These are phyloP conservation scores for Suillus bovinus DNA, from an alignment of 768 basidiomycete species.

Conservation along the genomic window DNA sequence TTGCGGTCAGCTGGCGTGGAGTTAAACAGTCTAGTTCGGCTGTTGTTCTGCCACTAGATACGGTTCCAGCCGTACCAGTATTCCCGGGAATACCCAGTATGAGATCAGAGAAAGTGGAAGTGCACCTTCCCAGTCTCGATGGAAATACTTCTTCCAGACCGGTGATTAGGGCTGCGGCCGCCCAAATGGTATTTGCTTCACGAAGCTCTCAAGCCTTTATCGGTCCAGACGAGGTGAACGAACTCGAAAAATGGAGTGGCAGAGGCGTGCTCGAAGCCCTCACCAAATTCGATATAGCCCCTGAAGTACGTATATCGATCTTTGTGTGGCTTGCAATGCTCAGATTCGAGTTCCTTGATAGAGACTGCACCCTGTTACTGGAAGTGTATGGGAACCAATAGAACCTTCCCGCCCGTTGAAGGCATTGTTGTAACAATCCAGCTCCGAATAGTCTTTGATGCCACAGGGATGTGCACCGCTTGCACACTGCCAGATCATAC, in stretches of 20 bases:
- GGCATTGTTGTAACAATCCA: constrained; percentile 11
- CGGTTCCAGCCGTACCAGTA: constrained; percentile 43
- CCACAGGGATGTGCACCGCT: background rate
- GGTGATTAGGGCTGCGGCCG: constrained; percentile 71
- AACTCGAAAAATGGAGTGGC: constrained; percentile 63
- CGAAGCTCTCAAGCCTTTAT: constrained; percentile 74
- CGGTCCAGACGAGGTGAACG: constrained; percentile 60
- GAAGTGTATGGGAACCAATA: constrained; percentile 56
- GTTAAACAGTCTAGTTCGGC: constrained; percentile 25
- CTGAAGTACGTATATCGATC: constrained; percentile 42
- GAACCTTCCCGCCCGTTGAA: constrained; percentile 3
- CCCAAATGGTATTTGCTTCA: constrained; percentile 83
- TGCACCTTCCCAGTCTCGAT: background rate
- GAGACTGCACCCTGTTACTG: constrained; percentile 53
- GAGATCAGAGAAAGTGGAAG: constrained; percentile 7
- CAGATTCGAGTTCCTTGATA: constrained; percentile 27
- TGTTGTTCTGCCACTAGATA: constrained; percentile 43
- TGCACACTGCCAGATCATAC: background rate
- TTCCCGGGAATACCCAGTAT: constrained; percentile 20
- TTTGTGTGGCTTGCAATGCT: constrained; percentile 9
- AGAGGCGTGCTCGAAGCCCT: constrained; percentile 62
- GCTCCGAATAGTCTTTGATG: background rate
- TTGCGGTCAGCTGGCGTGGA: constrained; percentile 67
- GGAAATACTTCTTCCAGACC: constrained; percentile 18
- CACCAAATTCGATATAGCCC: constrained; percentile 44